phyloP scores from a whole-genome alignment of 441 rosid genomes.

The Pelargonium fulgidum region DNA sequence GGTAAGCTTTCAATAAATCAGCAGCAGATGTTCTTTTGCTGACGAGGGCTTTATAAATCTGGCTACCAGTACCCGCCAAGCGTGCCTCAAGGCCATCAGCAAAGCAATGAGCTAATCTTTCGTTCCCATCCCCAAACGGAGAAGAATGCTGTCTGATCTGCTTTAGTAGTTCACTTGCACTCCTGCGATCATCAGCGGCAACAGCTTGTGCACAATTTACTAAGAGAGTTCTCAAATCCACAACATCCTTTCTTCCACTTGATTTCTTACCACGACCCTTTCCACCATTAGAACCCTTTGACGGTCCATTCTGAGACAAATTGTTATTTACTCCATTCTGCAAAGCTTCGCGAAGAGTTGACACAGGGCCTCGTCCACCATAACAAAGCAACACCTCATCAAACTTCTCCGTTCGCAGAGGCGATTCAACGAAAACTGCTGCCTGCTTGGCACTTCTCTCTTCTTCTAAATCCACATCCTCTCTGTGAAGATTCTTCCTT shows the following conservation, averaged over 20 bases:
- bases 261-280: conserved; percentile 36
- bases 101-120: conserved; percentile 54
- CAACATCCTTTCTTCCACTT: conserved; percentile 38
- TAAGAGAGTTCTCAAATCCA: conserved; percentile 51
- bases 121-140: conserved; percentile 65
- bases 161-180: conserved; percentile 41
- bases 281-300: conserved; percentile 30
- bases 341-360: conserved; percentile 39
- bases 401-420: conserved; percentile 41
- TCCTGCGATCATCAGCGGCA: conserved; percentile 44
- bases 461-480: conserved; percentile 33
- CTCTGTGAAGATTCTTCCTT: conserved; percentile 36
- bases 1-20: conserved; percentile 49
- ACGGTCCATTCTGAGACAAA: conserved; percentile 20
- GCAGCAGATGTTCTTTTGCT: conserved; percentile 47
- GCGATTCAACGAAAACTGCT: conserved; percentile 41
- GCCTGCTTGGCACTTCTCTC: conserved; percentile 52
- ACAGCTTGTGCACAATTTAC: conserved; percentile 56
- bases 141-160: conserved; percentile 52
- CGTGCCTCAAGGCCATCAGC: conserved; percentile 58
- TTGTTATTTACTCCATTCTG: conserved; percentile 31
- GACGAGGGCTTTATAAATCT: conserved; percentile 50
- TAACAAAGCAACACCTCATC: conserved; percentile 51
- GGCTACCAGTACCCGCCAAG: conserved; percentile 55
- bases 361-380: conserved; percentile 29